A percentile compares a stretch with the other conserved stretches of the same genome.
Evolutionary conservation across 768 basidiomycete species (phyloP).

Genomic region (Kwoniella bestiolae): DNA sequence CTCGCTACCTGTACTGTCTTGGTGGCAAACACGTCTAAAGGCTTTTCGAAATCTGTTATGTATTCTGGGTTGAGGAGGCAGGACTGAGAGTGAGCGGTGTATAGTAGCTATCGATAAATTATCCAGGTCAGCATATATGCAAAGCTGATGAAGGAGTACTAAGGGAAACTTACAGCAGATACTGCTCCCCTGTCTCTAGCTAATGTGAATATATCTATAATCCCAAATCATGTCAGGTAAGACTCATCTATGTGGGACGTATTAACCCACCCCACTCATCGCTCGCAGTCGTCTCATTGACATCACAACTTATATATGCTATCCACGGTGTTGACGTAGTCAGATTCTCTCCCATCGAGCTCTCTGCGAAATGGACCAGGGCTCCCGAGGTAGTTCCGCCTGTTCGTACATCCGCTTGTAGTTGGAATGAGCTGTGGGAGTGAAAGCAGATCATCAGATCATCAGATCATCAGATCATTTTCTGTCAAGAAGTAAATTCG

Average conservation of each 20-base stretch:
- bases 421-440: conserved; percentile 53
- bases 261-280: conserved; percentile 47
- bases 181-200: conserved; percentile 78
- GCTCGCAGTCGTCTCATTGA: conserved; percentile 68
- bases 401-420: conserved; percentile 52
- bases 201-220: conserved; percentile 76
- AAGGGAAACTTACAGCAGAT: conserved; percentile 66
- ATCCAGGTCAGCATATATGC: conserved; percentile 1
- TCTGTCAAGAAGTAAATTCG: too few relatives aligned
- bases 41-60: conserved; percentile 66
- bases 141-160: neutral
- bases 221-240: neutral
- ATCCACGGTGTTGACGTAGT: conserved; percentile 84
- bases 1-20: conserved; percentile 66
- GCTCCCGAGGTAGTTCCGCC: conserved; percentile 67
- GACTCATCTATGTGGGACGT: neutral
- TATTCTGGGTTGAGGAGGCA: conserved; percentile 79
- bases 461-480: conserved; percentile 6
- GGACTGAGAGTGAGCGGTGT: conserved; percentile 71
- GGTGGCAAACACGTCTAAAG: conserved; percentile 62
- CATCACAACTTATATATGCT: conserved; percentile 81
- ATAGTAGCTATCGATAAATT: conserved; percentile 68
- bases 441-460: neutral
- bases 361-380: conserved; percentile 80
- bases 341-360: conserved; percentile 56